Evolutionary conservation across 2,329 filamentous ascomycete genomes (phyloP).

Genomic region (Blastomyces silverae): DNA sequence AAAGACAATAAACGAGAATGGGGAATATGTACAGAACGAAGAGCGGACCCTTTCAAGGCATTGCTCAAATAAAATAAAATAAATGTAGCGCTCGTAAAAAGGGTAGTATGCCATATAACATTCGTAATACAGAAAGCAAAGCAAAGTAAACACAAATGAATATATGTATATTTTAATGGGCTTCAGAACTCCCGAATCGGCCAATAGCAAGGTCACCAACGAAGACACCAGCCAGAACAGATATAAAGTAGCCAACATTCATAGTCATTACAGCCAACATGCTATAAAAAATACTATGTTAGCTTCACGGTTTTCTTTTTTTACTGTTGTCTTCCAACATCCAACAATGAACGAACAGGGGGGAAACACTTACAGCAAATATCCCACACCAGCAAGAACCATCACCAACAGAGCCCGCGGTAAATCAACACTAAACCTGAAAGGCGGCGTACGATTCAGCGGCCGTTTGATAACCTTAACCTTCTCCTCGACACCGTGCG

Average conservation of each 20-base stretch:
- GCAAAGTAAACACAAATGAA: neutral
- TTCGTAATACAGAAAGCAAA: neutral
- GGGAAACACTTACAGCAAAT: constrained; percentile 65
- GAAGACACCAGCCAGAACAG: constrained; percentile 71
- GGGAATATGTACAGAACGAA: neutral
- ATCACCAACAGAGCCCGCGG: constrained; percentile 65
- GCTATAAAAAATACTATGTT: constrained; percentile 31
- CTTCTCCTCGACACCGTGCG: constrained; percentile 73
- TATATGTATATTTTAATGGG: constrained; percentile 38
- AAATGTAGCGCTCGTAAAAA: neutral
- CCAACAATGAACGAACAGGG: neutral
- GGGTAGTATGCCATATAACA: neutral
- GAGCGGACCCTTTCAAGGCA: neutral
- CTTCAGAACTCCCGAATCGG: constrained; percentile 52
- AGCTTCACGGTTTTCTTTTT: neutral
- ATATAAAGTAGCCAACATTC: constrained; percentile 79
- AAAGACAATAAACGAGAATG: neutral
- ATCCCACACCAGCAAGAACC: constrained; percentile 67
- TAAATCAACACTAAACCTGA: constrained; percentile 74
- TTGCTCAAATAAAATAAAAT: neutral
- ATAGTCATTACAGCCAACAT: constrained; percentile 91
- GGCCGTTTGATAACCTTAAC: constrained; percentile 60
- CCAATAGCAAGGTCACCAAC: constrained; percentile 78
- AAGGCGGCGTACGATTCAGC: constrained; percentile 53
- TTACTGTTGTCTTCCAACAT: neutral